Conservation (phyloP, 495 filamentous ascomycete genomes). For the Thozetella sp. region DNA sequence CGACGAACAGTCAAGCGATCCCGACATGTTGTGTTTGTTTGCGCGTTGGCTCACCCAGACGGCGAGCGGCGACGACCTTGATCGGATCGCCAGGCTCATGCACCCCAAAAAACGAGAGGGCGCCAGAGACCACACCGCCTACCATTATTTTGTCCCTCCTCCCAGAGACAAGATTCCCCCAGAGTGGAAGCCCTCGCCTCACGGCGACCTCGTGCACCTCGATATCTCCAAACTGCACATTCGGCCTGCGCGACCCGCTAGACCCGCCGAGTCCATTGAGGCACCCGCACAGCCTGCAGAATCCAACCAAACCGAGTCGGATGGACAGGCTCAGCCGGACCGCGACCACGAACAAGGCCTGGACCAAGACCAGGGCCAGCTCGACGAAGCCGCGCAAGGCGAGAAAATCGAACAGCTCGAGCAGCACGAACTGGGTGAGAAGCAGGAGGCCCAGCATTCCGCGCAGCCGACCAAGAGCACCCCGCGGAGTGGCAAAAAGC, state of each 20-base stretch:
- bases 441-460: slow-evolving; percentile 9
- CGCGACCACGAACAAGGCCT: slow-evolving; percentile 5
- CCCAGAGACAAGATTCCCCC: slow-evolving; percentile 28
- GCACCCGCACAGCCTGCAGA: background rate
- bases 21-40: slow-evolving; percentile 44
- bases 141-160: slow-evolving; percentile 46
- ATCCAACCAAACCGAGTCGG: slow-evolving; percentile 4
- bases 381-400: background rate
- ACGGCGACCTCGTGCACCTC: slow-evolving; percentile 38
- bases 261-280: slow-evolving; percentile 5
- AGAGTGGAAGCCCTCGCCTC: slow-evolving; percentile 38
- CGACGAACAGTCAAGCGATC: slow-evolving; percentile 43
- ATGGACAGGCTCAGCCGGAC: slow-evolving; percentile 4
- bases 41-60: slow-evolving; percentile 47
- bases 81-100: slow-evolving; percentile 43
- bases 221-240: slow-evolving; percentile 21
- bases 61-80: slow-evolving; percentile 38
- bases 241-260: background rate
- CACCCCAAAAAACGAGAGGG: slow-evolving; percentile 48
- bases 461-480: background rate
- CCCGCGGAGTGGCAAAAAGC: slow-evolving; percentile 26
- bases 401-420: slow-evolving; percentile 3
- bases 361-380: background rate
- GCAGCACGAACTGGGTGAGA: background rate
- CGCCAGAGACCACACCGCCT: slow-evolving; percentile 45